phyloP scores from a whole-genome alignment of 2,329 filamentous ascomycete genomes.

The Fonsecaea monophora region DNA sequence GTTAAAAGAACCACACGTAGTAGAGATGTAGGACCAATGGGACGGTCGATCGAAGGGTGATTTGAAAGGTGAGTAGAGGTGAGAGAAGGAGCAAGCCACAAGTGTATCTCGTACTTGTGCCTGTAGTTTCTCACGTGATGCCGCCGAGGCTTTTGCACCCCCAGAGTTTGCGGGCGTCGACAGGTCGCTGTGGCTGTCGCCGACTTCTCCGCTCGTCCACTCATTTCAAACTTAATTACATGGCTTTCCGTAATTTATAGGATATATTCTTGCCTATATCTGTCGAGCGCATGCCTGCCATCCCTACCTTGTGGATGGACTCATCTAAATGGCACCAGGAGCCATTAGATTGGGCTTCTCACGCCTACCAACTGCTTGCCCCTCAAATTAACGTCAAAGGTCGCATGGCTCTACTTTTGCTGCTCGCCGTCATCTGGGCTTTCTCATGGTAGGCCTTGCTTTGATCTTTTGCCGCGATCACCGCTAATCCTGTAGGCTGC shows the following conservation, averaged over 20 bases:
- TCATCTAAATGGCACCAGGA: constrained; percentile 53
- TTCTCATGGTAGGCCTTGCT: constrained; percentile 53
- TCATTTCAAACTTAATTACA: constrained; percentile 2
- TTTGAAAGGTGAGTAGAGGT: too few species aligned
- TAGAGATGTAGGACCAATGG: too few species aligned
- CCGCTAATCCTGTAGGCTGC: constrained; percentile 65
- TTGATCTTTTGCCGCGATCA: background rate
- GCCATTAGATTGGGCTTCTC: constrained; percentile 53
- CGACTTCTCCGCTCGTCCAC: constrained; percentile 12
- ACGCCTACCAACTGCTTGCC: constrained; percentile 55
- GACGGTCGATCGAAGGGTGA: too few species aligned
- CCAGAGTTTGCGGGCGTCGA: constrained; percentile 9
- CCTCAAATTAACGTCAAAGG: constrained; percentile 56
- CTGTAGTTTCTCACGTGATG: too few species aligned
- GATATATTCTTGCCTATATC: constrained; percentile 2
- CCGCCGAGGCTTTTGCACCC: background rate
- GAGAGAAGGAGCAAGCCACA: too few species aligned
- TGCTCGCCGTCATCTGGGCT: constrained; percentile 56
- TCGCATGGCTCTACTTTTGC: constrained; percentile 57
- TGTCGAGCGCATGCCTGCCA: constrained; percentile 38
- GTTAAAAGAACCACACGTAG: too few species aligned
- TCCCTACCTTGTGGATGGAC: constrained; percentile 41
- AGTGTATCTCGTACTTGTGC: too few species aligned
- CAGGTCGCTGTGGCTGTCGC: background rate
- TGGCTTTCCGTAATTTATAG: constrained; percentile 12